Conservation (phyloP, 495 filamentous ascomycete species). For the Trichoderma erinaceum region DNA sequence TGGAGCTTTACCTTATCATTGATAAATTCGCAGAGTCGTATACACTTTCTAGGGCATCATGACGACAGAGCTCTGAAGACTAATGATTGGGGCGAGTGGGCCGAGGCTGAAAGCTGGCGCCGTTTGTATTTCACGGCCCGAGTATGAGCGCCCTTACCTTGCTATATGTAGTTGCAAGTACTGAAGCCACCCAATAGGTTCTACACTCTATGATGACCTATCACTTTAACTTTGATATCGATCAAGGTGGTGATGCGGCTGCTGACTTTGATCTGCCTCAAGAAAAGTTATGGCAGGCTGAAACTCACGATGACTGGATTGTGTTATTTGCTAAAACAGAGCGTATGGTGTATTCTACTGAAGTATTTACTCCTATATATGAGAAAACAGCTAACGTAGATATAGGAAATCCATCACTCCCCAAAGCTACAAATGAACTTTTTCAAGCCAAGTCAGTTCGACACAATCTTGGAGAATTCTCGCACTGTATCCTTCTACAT, state of each 20-base stretch:
- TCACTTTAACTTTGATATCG: not conserved
- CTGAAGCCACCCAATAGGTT: not conserved
- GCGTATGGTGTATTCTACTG: not conserved
- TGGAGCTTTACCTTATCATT: not conserved
- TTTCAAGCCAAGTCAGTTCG: slow-evolving; percentile 24
- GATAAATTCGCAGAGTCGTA: not conserved
- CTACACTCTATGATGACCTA: not conserved
- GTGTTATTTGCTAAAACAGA: not conserved
- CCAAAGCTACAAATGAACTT: not conserved
- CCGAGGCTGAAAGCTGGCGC: not conserved
- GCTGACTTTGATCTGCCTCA: not conserved
- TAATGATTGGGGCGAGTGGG: not conserved
- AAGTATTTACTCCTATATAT: not conserved
- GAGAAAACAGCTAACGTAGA: not conserved
- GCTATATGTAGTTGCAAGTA: not conserved
- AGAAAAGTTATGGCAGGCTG: not conserved
- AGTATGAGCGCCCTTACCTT: not conserved
- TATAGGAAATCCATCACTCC: not conserved
- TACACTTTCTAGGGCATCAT: not conserved
- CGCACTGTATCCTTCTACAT: not conserved
- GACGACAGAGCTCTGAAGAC: not conserved
- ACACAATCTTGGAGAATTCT: slow-evolving; percentile 23
- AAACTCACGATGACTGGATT: not conserved
- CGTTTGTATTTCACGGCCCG: not conserved
- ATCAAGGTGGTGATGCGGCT: not conserved